Conservation (phyloP, 768 basidiomycete genomes). For the Dacryopinax primogenitus region DNA sequence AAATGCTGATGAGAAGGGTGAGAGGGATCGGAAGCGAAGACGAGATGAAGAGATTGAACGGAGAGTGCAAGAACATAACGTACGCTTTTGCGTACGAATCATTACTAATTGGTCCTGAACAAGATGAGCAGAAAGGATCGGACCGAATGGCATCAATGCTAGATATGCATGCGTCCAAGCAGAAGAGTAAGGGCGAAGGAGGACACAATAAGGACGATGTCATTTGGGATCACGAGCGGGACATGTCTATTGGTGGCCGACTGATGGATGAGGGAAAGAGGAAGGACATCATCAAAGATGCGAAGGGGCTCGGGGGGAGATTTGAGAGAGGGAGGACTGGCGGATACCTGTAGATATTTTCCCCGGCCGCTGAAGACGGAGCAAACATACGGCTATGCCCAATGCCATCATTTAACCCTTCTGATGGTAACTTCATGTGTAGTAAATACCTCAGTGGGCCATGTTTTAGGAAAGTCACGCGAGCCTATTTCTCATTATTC, state of each 20-base stretch:
- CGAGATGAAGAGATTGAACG: slow-evolving; percentile 18
- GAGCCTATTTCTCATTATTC: too few relatives aligned
- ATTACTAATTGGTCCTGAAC: slow-evolving; percentile 27
- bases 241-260: slow-evolving; percentile 77
- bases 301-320: slow-evolving; percentile 65
- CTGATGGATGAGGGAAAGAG: slow-evolving; percentile 83
- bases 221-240: slow-evolving; percentile 87
- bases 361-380: too few relatives aligned
- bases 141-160: slow-evolving; percentile 42
- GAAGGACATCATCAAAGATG: slow-evolving; percentile 63
- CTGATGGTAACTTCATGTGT: too few relatives aligned
- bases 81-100: slow-evolving; percentile 25
- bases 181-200: slow-evolving; percentile 21
- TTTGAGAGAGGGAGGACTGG: slow-evolving; percentile 46
- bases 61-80: slow-evolving; percentile 53
- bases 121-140: slow-evolving; percentile 25
- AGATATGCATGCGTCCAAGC: slow-evolving; percentile 35
- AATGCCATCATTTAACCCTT: too few relatives aligned
- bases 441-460: too few relatives aligned
- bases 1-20: background rate
- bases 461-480: too few relatives aligned
- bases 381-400: too few relatives aligned
- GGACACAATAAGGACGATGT: slow-evolving; percentile 38
- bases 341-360: slow-evolving; percentile 23
- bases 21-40: background rate